Percentiles rank a stretch among this genome's conserved stretches.
These are phyloP conservation scores for Bryopsis sp. DNA, from an alignment of 139 green algal genomes.

Conservation along the genomic window DNA sequence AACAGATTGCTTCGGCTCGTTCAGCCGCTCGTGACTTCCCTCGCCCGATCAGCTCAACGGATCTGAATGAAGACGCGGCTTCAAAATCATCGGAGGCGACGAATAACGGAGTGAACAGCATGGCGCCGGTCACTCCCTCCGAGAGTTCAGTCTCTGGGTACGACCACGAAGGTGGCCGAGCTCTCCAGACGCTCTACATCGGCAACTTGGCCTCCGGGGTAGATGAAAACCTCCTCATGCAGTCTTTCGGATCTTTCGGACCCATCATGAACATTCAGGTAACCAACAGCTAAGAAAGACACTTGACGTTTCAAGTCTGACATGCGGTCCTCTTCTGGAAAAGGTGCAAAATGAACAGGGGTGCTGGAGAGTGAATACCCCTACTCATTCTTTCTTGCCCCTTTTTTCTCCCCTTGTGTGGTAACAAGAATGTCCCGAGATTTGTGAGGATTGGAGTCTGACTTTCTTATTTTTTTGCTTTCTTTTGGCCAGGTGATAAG, in stretches of 20 bases:
- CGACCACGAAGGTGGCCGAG: background rate
- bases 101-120: slow-evolving; percentile 17
- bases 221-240: slow-evolving; percentile 39
- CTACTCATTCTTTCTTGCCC: no score
- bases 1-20: background rate
- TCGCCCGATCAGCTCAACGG: background rate
- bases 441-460: no score
- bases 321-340: no score
- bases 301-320: no score
- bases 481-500: slow-evolving; percentile 70
- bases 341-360: no score
- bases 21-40: no score
- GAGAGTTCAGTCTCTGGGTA: background rate
- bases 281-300: no score
- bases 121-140: background rate
- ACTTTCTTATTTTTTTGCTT: no score
- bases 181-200: slow-evolving; percentile 45
- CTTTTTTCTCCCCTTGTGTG: no score
- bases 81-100: slow-evolving; percentile 16
- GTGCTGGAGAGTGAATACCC: no score
- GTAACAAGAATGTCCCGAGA: no score
- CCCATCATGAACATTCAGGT: slow-evolving; percentile 41
- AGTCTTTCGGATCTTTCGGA: slow-evolving; percentile 38
- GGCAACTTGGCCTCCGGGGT: slow-evolving; percentile 52
- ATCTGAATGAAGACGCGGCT: slow-evolving; percentile 6